These are phyloP conservation scores for Fraxinus baroniana DNA, from an alignment of 305 asterid genomes.

Conservation along the genomic window DNA sequence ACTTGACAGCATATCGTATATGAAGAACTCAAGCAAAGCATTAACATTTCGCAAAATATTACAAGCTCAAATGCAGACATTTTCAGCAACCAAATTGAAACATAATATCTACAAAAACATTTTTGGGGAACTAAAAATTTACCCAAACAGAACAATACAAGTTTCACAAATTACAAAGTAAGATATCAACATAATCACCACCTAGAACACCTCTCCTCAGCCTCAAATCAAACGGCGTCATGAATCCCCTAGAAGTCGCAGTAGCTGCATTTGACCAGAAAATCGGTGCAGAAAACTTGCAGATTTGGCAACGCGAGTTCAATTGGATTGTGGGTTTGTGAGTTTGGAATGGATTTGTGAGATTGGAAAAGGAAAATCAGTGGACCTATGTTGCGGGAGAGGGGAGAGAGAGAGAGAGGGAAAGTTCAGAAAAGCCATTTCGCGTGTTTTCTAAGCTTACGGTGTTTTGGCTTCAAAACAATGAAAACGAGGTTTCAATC, in stretches of 20 bases:
- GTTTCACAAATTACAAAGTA: background rate
- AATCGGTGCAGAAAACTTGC: background rate
- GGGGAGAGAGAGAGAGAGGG: too few species aligned
- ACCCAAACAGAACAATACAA: background rate
- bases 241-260: constrained; percentile 56
- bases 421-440: too few species aligned
- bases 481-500: too few species aligned
- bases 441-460: too few species aligned
- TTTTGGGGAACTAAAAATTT: background rate
- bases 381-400: too few species aligned
- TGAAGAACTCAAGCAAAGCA: background rate
- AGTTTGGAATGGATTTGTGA: too few species aligned
- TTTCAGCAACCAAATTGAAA: background rate
- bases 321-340: too few species aligned
- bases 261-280: constrained; percentile 26
- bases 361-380: too few species aligned
- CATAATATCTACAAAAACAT: background rate
- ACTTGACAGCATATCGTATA: background rate
- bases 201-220: constrained; percentile 31
- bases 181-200: constrained; percentile 10
- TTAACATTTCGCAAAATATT: background rate
- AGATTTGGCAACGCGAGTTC: too few species aligned
- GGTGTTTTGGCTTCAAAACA: too few species aligned
- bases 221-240: constrained; percentile 44
- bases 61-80: background rate